phyloP scores from a whole-genome alignment of 257 asterid genomes.

The Fraxinus anomala region DNA sequence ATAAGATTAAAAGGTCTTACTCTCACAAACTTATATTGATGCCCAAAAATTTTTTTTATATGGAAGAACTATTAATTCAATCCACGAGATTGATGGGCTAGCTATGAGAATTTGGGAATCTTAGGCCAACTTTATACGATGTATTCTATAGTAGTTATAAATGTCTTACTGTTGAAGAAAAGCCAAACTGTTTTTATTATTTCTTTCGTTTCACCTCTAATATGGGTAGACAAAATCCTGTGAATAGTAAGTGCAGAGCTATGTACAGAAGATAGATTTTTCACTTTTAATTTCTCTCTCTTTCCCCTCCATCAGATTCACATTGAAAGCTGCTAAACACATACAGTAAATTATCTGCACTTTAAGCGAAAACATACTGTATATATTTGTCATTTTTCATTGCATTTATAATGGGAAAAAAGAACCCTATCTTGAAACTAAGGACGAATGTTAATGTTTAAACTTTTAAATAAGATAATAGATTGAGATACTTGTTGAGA shows the following conservation, averaged over 20 bases:
- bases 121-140: no score
- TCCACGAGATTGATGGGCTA: no score
- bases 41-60: no score
- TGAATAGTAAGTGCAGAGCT: slow-evolving; percentile 40
- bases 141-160: no score
- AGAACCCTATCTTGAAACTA: neutral
- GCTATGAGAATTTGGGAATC: no score
- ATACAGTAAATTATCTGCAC: neutral
- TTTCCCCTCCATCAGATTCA: slow-evolving; percentile 1
- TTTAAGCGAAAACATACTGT: no score
- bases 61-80: neutral
- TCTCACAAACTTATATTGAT: neutral
- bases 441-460: no score
- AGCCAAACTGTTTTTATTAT: no score
- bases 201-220: slow-evolving; percentile 36
- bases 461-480: neutral
- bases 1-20: slow-evolving; percentile 12
- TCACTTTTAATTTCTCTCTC: slow-evolving; percentile 32
- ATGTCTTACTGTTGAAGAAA: no score
- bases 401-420: neutral
- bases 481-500: neutral
- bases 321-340: neutral
- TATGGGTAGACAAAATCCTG: slow-evolving; percentile 45
- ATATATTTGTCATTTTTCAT: neutral
- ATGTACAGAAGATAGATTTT: slow-evolving; percentile 54